Conservation (phyloP, 1,139 yeast species). For the Pichia norvegensis region DNA sequence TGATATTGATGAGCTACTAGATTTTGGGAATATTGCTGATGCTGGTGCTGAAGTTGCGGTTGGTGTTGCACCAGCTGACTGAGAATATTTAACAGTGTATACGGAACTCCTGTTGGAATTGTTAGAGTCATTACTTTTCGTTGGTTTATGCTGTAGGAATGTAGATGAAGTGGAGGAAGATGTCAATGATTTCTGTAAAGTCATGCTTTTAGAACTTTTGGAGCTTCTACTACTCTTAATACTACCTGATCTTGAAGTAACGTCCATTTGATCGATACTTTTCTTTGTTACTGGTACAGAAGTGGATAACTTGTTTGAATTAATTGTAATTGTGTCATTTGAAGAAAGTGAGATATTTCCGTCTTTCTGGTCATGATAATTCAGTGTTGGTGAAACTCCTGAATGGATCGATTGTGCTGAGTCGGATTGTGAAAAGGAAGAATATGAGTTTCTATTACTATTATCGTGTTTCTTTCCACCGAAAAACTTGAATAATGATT, state of each 20-base stretch:
- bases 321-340: not conserved
- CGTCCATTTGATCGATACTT: not conserved
- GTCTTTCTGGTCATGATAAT: not conserved
- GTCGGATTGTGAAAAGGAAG: slow-evolving; percentile 7
- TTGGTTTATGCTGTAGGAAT: not conserved
- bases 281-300: not conserved
- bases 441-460: slow-evolving; percentile 6
- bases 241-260: slow-evolving; percentile 4
- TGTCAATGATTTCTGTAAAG: not conserved
- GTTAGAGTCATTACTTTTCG: slow-evolving; percentile 6
- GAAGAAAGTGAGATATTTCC: not conserved
- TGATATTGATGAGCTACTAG: not conserved
- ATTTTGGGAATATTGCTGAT: not conserved
- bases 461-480: slow-evolving; percentile 13
- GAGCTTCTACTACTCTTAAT: slow-evolving; percentile 1
- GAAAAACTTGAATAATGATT: slow-evolving; percentile 29
- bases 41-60: not conserved
- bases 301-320: not conserved
- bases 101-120: not conserved
- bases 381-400: not conserved
- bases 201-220: slow-evolving; percentile 5
- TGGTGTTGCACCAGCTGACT: slow-evolving; percentile 1
- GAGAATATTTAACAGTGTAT: not conserved
- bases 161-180: not conserved
- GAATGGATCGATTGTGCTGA: not conserved